These are phyloP conservation scores for Nemania bipapillata DNA, from an alignment of 2,329 filamentous ascomycete species.

Conservation along the genomic window DNA sequence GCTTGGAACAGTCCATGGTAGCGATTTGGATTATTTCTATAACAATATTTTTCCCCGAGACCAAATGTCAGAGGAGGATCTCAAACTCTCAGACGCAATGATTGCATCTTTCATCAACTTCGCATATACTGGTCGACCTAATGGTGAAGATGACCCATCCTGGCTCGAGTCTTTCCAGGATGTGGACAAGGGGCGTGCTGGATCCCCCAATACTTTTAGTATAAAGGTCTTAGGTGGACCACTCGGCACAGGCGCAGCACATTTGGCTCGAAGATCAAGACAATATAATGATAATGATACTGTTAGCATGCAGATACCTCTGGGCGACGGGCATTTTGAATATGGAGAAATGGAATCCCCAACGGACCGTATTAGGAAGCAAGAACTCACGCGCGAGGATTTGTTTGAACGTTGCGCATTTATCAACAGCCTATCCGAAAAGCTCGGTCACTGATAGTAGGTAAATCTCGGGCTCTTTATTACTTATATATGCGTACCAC, in stretches of 20 bases:
- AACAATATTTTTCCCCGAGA: background rate
- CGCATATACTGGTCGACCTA: background rate
- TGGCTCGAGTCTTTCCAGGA: background rate
- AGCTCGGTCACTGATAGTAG: too few species aligned
- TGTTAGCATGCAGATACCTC: too few species aligned
- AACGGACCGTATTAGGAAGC: constrained; percentile 21
- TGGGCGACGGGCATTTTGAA: constrained; percentile 10
- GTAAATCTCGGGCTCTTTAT: too few species aligned
- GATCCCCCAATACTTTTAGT: too few species aligned
- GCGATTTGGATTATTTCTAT: background rate
- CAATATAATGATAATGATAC: too few species aligned
- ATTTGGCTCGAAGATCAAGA: too few species aligned
- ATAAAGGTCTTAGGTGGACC: too few species aligned
- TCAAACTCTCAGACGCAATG: background rate
- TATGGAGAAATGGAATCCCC: constrained; percentile 36
- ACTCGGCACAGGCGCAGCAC: too few species aligned
- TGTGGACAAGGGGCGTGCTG: background rate
- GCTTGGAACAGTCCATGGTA: background rate
- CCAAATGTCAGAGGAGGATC: background rate
- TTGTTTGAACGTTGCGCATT: constrained; percentile 42
- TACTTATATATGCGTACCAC: too few species aligned
- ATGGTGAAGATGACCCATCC: background rate
- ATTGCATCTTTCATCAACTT: background rate
- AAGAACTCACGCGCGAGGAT: constrained; percentile 37
- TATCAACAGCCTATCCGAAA: constrained; percentile 41